phyloP scores from a whole-genome alignment of 306 rosid species.

The Casuarina cunninghamiana region DNA sequence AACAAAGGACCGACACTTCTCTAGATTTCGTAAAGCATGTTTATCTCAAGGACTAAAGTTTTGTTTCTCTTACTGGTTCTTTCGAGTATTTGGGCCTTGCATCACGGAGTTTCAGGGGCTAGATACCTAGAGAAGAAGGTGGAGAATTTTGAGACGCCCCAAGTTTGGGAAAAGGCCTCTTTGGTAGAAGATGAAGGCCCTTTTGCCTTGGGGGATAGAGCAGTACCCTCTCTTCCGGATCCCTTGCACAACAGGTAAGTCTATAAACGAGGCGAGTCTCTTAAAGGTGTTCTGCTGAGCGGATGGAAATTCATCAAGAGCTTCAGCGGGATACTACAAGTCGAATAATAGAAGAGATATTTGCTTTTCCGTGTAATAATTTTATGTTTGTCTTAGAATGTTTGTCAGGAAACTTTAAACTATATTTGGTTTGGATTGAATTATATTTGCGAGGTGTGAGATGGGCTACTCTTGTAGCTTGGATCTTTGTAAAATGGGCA shows the following conservation, averaged over 20 bases:
- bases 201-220: conserved; percentile 46
- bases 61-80: conserved; percentile 39
- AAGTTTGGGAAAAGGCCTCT: conserved; percentile 29
- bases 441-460: neutral
- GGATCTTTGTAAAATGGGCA: neutral
- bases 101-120: conserved; percentile 40
- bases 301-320: conserved; percentile 1
- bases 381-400: neutral
- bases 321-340: neutral
- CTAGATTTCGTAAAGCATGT: conserved; percentile 35
- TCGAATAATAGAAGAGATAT: conserved; percentile 5
- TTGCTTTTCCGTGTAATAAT: neutral
- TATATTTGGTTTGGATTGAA: neutral
- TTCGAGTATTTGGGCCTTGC: conserved; percentile 39
- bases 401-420: neutral
- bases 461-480: neutral
- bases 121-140: conserved; percentile 31
- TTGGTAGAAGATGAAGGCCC: conserved; percentile 30
- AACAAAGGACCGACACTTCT: neutral
- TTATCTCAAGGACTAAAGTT: conserved; percentile 40
- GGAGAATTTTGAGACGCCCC: conserved; percentile 31
- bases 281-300: conserved; percentile 19
- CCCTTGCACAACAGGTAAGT: conserved; percentile 80
- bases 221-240: conserved; percentile 78
- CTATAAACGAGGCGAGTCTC: neutral